Evolutionary conservation across 306 rosid genomes (phyloP).

Genomic region (Rosa multiflora): DNA sequence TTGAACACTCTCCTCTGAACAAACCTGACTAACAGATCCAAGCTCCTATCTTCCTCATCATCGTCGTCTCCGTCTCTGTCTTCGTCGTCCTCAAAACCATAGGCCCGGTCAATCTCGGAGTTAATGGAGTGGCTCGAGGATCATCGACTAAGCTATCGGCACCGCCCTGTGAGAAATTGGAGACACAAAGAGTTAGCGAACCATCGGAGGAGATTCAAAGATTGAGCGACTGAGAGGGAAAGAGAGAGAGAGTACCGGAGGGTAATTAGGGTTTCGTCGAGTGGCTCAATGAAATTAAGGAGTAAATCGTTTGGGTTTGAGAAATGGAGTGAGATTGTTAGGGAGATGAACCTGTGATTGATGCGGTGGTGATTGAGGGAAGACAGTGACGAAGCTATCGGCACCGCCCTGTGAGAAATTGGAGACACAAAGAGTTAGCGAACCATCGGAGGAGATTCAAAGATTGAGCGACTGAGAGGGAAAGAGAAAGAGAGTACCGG

Average conservation of each 20-base stretch:
- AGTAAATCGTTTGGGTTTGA: too few relatives aligned
- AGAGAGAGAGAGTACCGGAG: constrained; percentile 32
- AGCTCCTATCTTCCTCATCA: constrained; percentile 66
- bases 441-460: not conserved
- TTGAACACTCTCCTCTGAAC: constrained; percentile 56
- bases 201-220: not conserved
- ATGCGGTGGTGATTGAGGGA: constrained; percentile 13
- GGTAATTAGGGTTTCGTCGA: constrained; percentile 42
- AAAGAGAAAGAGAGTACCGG: constrained; percentile 27
- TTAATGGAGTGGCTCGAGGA: constrained; percentile 48
- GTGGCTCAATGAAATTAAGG: too few relatives aligned
- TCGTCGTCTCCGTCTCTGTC: constrained; percentile 51
- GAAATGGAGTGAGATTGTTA: too few relatives aligned
- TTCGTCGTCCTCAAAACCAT: constrained; percentile 14
- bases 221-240: not conserved
- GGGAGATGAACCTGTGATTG: too few relatives aligned
- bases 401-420: constrained; percentile 44
- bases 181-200: not conserved
- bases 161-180: constrained; percentile 42
- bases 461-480: not conserved
- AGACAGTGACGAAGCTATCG: constrained; percentile 19
- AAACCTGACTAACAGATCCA: constrained; percentile 67
- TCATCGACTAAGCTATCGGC: constrained; percentile 36
- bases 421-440: not conserved
- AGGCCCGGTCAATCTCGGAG: constrained; percentile 25